Percentiles rank a stretch among this genome's conserved stretches.
Conservation (phyloP, 192 early-diverging fungal genomes). For the Rhizophagus clarus region DNA sequence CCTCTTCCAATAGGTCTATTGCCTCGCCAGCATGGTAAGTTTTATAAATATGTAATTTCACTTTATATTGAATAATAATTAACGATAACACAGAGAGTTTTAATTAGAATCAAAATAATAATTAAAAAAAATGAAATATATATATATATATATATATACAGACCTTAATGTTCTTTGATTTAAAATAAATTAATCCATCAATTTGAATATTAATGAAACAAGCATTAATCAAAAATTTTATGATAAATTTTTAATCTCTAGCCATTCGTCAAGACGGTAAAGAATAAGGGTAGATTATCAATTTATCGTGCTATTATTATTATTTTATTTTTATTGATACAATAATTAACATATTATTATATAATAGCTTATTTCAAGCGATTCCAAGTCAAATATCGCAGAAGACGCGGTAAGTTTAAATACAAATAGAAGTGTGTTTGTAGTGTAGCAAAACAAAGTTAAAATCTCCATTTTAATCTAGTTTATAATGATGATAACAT, state of each 20-base stretch:
- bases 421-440: not conserved
- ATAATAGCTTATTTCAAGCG: constrained; percentile 94
- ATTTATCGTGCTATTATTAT: not conserved
- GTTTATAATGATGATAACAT: constrained; percentile 69
- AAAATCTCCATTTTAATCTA: not conserved
- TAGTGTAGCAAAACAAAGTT: not conserved
- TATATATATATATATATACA: too few species aligned
- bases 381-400: constrained; percentile 99
- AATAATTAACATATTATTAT: not conserved
- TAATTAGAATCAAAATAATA: not conserved
- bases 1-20: constrained; percentile 19
- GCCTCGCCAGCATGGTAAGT: constrained; percentile 17
- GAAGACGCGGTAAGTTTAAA: constrained; percentile 84
- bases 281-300: constrained; percentile 73
- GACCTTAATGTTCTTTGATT: too few species aligned
- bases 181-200: too few species aligned
- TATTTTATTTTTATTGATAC: not conserved
- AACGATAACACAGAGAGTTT: not conserved
- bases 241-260: constrained; percentile 26
- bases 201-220: not conserved
- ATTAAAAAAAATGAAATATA: not conserved
- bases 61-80: not conserved
- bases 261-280: constrained; percentile 83
- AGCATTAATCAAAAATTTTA: not conserved
- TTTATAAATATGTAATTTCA: not conserved